Evolutionary conservation across 495 filamentous ascomycete genomes (phyloP).

Genomic region (Neurospora cerealis): DNA sequence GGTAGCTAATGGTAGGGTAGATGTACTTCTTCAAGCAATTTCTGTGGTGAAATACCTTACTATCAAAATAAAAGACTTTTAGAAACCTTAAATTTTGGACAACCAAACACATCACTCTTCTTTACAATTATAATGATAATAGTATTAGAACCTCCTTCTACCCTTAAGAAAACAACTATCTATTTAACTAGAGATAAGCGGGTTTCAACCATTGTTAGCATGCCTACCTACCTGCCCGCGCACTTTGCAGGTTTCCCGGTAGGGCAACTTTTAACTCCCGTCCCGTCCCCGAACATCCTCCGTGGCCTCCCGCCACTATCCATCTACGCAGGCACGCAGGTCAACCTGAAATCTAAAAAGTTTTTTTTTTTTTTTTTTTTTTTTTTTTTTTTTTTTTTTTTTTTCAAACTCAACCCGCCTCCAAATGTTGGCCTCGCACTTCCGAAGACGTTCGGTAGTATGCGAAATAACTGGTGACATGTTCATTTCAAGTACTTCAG

Average conservation of each 20-base stretch:
- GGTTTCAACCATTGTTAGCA: not conserved
- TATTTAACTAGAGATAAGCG: no score
- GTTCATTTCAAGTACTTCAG: not conserved
- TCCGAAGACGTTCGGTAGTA: not conserved
- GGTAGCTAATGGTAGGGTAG: no score
- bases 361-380: not conserved
- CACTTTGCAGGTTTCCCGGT: not conserved
- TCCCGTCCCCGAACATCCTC: not conserved
- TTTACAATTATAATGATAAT: no score
- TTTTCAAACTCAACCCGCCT: not conserved
- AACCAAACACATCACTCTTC: no score
- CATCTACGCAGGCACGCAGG: not conserved
- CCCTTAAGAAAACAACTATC: no score
- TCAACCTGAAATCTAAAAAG: not conserved
- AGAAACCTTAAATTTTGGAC: no score
- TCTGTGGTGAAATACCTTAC: no score
- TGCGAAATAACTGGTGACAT: not conserved
- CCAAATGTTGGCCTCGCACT: not conserved
- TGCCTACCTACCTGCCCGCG: no score
- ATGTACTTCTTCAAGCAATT: no score
- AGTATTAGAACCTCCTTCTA: no score
- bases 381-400: not conserved
- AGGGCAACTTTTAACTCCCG: not conserved
- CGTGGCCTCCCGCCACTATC: not conserved
- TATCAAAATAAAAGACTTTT: no score